Evolutionary conservation across 768 basidiomycete species (phyloP).

Genomic region (Tulasnella sp.): DNA sequence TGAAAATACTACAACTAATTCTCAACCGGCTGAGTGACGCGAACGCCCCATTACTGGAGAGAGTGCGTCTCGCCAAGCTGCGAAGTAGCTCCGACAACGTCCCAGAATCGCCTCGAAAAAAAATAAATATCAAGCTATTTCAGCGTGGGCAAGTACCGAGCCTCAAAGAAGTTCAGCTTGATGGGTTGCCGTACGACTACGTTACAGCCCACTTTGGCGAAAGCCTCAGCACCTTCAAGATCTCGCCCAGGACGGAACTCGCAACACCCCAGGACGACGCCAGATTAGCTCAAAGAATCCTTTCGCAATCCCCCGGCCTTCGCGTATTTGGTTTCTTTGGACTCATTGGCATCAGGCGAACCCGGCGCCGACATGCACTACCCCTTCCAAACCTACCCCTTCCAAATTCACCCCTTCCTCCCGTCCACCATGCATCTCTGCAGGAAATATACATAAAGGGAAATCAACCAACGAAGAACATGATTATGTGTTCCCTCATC

Average conservation of each 20-base stretch:
- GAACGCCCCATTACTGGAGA: background rate
- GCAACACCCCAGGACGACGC: background rate
- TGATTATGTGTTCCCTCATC: background rate
- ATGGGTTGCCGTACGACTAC: background rate
- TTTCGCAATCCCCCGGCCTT: background rate
- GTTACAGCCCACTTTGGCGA: background rate
- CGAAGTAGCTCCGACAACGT: background rate
- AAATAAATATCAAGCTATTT: background rate
- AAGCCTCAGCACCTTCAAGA: background rate
- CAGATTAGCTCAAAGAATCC: background rate
- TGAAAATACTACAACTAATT: constrained; percentile 43
- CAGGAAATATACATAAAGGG: background rate
- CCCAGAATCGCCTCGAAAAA: background rate
- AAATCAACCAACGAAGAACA: background rate
- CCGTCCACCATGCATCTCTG: background rate
- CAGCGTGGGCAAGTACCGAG: background rate
- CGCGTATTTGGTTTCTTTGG: background rate
- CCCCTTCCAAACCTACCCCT: background rate
- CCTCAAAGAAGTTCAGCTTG: background rate
- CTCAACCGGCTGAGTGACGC: constrained; percentile 21
- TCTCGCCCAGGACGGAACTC: background rate
- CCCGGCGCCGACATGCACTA: constrained; percentile 33
- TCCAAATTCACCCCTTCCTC: background rate
- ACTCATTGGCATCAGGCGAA: constrained; percentile 36
- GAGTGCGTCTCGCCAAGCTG: background rate